A percentile compares a stretch with the other conserved stretches of the same genome.
Conservation (phyloP, 805 yeast species). For the Saturnispora halmiae region DNA sequence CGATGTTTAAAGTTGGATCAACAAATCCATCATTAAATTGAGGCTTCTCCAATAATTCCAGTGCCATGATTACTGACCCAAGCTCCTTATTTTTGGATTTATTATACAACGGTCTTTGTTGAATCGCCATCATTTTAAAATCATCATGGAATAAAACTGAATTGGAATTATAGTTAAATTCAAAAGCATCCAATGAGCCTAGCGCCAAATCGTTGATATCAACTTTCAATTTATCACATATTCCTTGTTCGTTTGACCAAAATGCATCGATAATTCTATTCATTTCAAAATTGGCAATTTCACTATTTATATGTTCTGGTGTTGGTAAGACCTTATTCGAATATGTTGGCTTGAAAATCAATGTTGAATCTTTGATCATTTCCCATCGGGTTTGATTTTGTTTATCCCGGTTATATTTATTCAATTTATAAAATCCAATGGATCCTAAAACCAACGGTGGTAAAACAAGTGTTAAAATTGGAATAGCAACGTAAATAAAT, state of each 20-base stretch:
- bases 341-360: conserved; percentile 20
- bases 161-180: conserved; percentile 18
- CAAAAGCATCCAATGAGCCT: conserved; percentile 25
- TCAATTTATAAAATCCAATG: conserved; percentile 14
- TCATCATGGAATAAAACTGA: conserved; percentile 19
- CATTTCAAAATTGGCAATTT: conserved; percentile 26
- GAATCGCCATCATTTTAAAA: conserved; percentile 22
- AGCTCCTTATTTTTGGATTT: conserved; percentile 20
- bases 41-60: conserved; percentile 15
- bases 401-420: conserved; percentile 10
- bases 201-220: conserved; percentile 22
- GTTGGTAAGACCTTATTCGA: conserved; percentile 17
- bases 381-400: conserved; percentile 20
- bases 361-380: conserved; percentile 19
- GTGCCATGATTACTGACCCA: conserved; percentile 20
- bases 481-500: conserved; percentile 27
- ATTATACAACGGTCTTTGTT: conserved; percentile 23
- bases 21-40: conserved; percentile 13
- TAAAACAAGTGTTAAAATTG: conserved; percentile 23
- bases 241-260: conserved; percentile 24
- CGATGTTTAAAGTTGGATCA: conserved; percentile 23
- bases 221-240: conserved; percentile 20
- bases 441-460: conserved; percentile 28
- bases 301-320: conserved; percentile 23
- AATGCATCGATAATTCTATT: conserved; percentile 26